These are phyloP conservation scores for Nelumbo lutea DNA, from an alignment of 164 flowering plant genomes.

Conservation along the genomic window DNA sequence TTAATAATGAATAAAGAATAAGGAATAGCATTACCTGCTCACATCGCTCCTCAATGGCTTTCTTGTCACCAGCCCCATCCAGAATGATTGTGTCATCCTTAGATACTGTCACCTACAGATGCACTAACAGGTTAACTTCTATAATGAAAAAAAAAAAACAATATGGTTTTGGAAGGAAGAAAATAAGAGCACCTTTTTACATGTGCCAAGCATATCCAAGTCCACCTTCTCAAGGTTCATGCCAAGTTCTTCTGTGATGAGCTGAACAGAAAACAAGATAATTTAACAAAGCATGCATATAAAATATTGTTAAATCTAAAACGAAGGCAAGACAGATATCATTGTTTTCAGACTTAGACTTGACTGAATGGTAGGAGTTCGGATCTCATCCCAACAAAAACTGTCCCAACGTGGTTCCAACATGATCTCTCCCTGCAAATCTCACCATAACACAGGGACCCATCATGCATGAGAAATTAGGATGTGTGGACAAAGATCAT, in stretches of 20 bases:
- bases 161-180: too few relatives aligned
- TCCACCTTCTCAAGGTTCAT: constrained; percentile 78
- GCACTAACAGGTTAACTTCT: neutral
- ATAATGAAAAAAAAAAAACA: neutral
- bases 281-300: neutral
- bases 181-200: constrained; percentile 57
- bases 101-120: constrained; percentile 29
- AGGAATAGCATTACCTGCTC: constrained; percentile 18
- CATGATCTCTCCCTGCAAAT: too few relatives aligned
- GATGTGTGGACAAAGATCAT: too few relatives aligned
- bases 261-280: constrained; percentile 29
- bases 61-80: constrained; percentile 36
- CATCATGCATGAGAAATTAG: too few relatives aligned
- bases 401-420: too few relatives aligned
- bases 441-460: neutral
- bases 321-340: neutral
- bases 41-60: constrained; percentile 30
- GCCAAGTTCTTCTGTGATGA: constrained; percentile 86
- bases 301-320: neutral
- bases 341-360: too few relatives aligned
- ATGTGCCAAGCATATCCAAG: constrained; percentile 65
- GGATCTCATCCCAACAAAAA: too few relatives aligned
- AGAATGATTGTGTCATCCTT: constrained; percentile 48
- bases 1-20: neutral
- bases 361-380: too few relatives aligned